These are phyloP conservation scores for Paramyrothecium roridum DNA, from an alignment of 2,329 filamentous ascomycete genomes.

Conservation along the genomic window DNA sequence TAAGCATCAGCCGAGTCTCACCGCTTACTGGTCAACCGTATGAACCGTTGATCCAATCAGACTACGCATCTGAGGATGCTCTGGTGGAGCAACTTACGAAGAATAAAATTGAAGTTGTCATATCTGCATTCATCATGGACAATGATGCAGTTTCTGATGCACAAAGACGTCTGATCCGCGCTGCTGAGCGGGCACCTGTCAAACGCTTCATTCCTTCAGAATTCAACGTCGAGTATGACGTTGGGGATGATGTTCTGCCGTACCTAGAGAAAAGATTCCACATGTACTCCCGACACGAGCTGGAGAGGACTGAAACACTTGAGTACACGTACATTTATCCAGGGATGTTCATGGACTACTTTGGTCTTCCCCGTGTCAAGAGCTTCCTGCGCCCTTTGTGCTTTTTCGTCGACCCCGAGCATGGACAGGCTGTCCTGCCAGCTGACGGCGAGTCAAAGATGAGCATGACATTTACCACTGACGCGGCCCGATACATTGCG, in stretches of 20 bases:
- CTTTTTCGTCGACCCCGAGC: conserved; percentile 23
- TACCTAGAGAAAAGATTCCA: conserved; percentile 29
- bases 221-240: conserved; percentile 33
- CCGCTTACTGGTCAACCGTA: conserved; percentile 5
- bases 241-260: conserved; percentile 25
- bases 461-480: conserved; percentile 26
- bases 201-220: conserved; percentile 33
- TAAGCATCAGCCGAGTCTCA: conserved; percentile 9
- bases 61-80: conserved; percentile 20
- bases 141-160: conserved; percentile 22
- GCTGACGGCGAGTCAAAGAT: conserved; percentile 25
- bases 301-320: conserved; percentile 22
- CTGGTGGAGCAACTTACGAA: conserved; percentile 14
- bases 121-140: conserved; percentile 28
- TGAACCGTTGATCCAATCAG: conserved; percentile 17
- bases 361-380: conserved; percentile 21
- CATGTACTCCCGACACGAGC: conserved; percentile 17
- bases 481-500: conserved; percentile 24
- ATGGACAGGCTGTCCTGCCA: conserved; percentile 21
- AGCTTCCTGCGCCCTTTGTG: conserved; percentile 21
- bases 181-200: conserved; percentile 23
- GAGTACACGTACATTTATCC: conserved; percentile 29
- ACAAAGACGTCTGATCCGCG: conserved; percentile 28
- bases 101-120: conserved; percentile 22
- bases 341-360: conserved; percentile 35